Conservation (phyloP, 192 early-diverging fungal genomes). For the Mortierella hygrophila region DNA sequence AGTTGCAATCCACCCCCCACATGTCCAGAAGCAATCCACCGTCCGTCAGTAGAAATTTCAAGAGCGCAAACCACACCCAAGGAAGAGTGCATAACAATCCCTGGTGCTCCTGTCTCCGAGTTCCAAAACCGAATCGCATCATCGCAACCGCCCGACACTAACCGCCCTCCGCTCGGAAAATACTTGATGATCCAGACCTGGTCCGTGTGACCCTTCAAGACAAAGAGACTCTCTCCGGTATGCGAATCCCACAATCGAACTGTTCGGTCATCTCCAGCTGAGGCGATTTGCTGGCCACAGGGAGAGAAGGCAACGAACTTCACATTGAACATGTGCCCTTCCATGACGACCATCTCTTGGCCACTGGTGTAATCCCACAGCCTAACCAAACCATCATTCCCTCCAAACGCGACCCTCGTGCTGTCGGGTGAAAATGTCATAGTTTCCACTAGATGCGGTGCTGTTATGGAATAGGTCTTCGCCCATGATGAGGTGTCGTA, state of each 20-base stretch:
- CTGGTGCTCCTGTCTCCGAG: not conserved
- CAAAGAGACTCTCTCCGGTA: not conserved
- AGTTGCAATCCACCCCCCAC: constrained; percentile 73
- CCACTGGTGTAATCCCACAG: not conserved
- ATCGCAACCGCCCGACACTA: not conserved
- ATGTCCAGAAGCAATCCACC: constrained; percentile 71
- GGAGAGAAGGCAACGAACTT: too few species aligned
- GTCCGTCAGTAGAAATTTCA: constrained; percentile 74
- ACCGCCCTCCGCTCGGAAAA: not conserved
- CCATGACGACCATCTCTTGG: not conserved
- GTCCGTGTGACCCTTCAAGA: not conserved
- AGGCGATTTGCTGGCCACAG: not conserved
- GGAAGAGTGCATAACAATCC: not conserved
- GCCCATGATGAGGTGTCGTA: constrained; percentile 14
- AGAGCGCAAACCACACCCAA: constrained; percentile 68
- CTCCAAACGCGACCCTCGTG: not conserved
- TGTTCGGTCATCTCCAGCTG: not conserved
- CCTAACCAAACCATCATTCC: not conserved
- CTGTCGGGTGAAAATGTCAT: not conserved
- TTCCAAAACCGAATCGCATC: not conserved
- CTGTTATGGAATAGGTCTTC: not conserved
- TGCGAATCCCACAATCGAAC: constrained; percentile 11
- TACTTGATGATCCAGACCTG: not conserved
- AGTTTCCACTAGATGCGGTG: not conserved
- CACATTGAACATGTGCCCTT: not conserved